Evolutionary conservation across 345 rosid genomes (phyloP).

Genomic region (Chamaenerion angustifolium): DNA sequence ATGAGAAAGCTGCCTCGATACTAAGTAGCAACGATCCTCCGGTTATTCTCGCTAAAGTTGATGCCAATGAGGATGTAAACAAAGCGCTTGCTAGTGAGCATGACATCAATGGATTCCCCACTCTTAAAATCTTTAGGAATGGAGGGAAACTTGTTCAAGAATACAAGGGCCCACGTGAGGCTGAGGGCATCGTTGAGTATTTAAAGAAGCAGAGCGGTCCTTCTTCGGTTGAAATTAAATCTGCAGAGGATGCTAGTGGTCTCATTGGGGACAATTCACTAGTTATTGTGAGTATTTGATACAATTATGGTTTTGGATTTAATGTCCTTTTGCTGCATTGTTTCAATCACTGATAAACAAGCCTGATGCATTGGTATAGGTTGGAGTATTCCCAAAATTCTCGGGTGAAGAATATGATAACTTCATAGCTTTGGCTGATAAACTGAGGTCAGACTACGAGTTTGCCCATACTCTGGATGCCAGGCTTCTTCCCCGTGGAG

Average conservation of each 20-base stretch:
- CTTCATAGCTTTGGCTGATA: conserved; percentile 58
- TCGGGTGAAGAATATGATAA: conserved; percentile 79
- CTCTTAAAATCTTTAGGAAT: conserved; percentile 70
- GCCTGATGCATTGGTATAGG: conserved; percentile 24
- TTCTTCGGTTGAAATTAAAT: conserved; percentile 68
- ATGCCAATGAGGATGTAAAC: conserved; percentile 69
- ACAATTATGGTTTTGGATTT: background rate
- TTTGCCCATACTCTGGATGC: conserved; percentile 81
- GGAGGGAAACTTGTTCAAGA: conserved; percentile 74
- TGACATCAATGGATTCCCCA: conserved; percentile 85
- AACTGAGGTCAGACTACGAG: conserved; percentile 73
- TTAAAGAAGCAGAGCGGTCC: conserved; percentile 90
- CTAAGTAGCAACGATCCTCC: conserved; percentile 59
- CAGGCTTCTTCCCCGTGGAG: conserved; percentile 86
- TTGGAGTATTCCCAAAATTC: conserved; percentile 80
- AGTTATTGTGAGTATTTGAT: conserved; percentile 42
- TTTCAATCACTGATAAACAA: background rate
- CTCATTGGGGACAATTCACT: conserved; percentile 54
- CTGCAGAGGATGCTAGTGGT: conserved; percentile 40
- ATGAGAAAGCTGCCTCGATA: conserved; percentile 82
- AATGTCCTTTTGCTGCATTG: too few relatives aligned
- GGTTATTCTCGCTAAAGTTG: conserved; percentile 67
- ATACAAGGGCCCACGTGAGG: conserved; percentile 93
- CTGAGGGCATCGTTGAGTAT: conserved; percentile 68
- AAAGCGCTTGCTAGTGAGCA: conserved; percentile 41